Evolutionary conservation across 805 yeast genomes (phyloP), one percentile per base, ranked within the genome.

Genomic region (Candida boleticola): DNA sequence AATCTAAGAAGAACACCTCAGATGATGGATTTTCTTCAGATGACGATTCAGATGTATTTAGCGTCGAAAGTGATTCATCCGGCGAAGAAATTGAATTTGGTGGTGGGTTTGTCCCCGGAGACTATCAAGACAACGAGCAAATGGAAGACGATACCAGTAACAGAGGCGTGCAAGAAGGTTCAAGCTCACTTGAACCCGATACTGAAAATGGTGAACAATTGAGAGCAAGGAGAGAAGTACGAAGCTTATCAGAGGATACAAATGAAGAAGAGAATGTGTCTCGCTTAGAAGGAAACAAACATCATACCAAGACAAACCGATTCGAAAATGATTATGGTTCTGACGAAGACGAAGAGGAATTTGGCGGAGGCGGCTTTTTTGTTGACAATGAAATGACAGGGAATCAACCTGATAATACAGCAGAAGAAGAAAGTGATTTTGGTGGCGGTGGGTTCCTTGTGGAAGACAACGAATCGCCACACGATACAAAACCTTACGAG

Each of bases 91-190:
- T 29, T 13, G 27, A 23, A 40, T 27, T 21, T 29, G 13, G 40
- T 36, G 19, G 53, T 47, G 14, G 52, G 50, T 2, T 42, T 46
- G 31, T 5, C 39, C 17, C 32, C 34, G 13, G 48, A 35, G 10
- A 29, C 31, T 37, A 35, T 18, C 20, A 33, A 21, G 22, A 17
- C 6, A 30, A 30, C 14, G 10, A 23, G 7, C 11, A 7, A 7
- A 11, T 7, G 11, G 27, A 23, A 23, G 27, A 11, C 7, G 27
- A 7, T 11, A 23, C 7, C 7, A 23, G 27, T 11, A 23, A 11
- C 11, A 23, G 27, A 7, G 27, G 10, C 7, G 11, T 7, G 7
- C 10, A 23, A 23, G 27, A 23, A 23, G 27, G 27, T 23, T 7
- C 10, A 23, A 7, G 7, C 11, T 23, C 11, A 7, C 7, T 23